Conservation (phyloP, 345 rosid genomes). For the Brassica juncea region DNA sequence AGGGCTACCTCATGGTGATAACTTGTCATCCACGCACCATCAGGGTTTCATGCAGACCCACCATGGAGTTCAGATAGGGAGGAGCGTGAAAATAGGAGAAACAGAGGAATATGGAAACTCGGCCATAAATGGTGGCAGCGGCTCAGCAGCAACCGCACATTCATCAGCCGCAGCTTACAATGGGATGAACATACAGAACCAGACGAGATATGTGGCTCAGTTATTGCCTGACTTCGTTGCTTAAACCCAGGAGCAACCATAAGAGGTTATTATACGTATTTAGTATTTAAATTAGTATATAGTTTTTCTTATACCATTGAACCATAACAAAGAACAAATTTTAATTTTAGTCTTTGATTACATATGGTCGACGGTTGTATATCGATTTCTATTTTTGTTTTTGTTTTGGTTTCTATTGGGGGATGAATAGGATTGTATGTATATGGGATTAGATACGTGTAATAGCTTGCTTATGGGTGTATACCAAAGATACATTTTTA, state of each 20-base stretch:
- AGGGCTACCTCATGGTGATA: slow-evolving; percentile 88
- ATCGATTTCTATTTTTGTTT: slow-evolving; percentile 66
- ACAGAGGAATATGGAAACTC: slow-evolving; percentile 62
- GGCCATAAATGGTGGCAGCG: slow-evolving; percentile 44
- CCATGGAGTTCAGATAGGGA: slow-evolving; percentile 68
- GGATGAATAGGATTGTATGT: slow-evolving; percentile 54
- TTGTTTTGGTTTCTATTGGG: slow-evolving; percentile 37
- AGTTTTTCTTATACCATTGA: slow-evolving; percentile 55
- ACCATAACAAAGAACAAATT: slow-evolving; percentile 37
- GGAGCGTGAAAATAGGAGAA: slow-evolving; percentile 69
- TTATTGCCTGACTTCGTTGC: slow-evolving; percentile 89
- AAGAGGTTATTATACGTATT: slow-evolving; percentile 40
- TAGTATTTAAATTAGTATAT: slow-evolving; percentile 56
- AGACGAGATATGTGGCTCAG: slow-evolving; percentile 87
- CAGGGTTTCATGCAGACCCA: slow-evolving; percentile 77
- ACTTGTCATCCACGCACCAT: slow-evolving; percentile 73
- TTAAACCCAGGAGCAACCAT: slow-evolving; percentile 31
- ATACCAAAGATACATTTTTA: slow-evolving; percentile 27
- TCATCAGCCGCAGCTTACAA: slow-evolving; percentile 51
- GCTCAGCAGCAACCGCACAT: slow-evolving; percentile 55
- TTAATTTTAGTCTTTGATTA: slow-evolving; percentile 63
- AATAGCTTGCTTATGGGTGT: slow-evolving; percentile 38
- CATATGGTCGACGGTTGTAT: slow-evolving; percentile 71
- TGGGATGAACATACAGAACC: slow-evolving; percentile 72
- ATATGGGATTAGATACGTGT: slow-evolving; percentile 38